Conservation (phyloP, 2,329 filamentous ascomycete species). For the Epichloe aotearoae region DNA sequence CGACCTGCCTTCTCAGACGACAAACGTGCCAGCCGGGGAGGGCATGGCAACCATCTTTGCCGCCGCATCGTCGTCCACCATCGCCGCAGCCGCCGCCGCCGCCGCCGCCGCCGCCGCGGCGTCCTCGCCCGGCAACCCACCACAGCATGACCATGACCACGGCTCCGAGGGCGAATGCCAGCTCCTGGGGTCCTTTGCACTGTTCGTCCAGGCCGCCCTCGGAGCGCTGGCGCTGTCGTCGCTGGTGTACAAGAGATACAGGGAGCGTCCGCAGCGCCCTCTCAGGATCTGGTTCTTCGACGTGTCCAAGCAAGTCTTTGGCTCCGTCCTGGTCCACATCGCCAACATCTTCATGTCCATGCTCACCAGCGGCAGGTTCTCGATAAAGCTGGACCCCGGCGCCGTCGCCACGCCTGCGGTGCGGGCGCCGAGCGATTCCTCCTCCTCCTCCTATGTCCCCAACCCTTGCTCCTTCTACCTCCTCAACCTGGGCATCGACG, state of each 20-base stretch:
- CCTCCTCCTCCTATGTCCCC: slow-evolving; percentile 42
- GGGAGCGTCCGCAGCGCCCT: slow-evolving; percentile 80
- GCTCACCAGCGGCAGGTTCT: slow-evolving; percentile 78
- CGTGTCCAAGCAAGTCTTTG: slow-evolving; percentile 92
- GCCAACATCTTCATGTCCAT: slow-evolving; percentile 95
- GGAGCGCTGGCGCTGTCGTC: slow-evolving; percentile 72
- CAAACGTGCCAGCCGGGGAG: slow-evolving; percentile 1
- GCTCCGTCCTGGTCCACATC: slow-evolving; percentile 78
- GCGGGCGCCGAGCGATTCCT: slow-evolving; percentile 35
- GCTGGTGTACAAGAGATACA: slow-evolving; percentile 85
- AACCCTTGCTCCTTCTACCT: slow-evolving; percentile 97
- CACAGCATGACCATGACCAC: slow-evolving; percentile 18
- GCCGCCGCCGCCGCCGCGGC: slow-evolving; percentile 16
- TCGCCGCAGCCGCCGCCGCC: slow-evolving; percentile 14
- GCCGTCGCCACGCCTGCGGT: slow-evolving; percentile 17
- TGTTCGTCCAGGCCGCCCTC: slow-evolving; percentile 78
- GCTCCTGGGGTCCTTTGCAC: slow-evolving; percentile 78
- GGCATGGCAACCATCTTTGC: slow-evolving; percentile 7
- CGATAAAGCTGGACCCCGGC: slow-evolving; percentile 43
- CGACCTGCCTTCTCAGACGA: slow-evolving; percentile 8
- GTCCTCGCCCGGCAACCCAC: slow-evolving; percentile 11
- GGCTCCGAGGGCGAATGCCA: slow-evolving; percentile 63
- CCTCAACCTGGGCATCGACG: slow-evolving; percentile 87
- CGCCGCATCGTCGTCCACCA: slow-evolving; percentile 7
- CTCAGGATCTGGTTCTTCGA: slow-evolving; percentile 98